Percentiles rank a stretch among this genome's conserved stretches.
phyloP scores from a whole-genome alignment of 495 filamentous ascomycete genomes.

The Podospora didyma region DNA sequence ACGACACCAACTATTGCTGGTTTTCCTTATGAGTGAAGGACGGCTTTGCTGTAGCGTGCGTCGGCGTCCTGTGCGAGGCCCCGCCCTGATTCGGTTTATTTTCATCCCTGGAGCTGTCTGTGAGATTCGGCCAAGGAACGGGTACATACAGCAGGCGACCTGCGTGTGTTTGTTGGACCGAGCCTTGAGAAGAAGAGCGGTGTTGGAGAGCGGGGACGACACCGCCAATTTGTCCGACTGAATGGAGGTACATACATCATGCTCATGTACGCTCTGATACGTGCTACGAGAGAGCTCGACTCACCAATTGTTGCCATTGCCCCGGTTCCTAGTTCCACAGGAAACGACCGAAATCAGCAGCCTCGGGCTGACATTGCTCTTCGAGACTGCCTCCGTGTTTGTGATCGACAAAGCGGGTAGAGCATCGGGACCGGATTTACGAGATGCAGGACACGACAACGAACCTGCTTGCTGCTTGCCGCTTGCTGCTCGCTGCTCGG shows the following conservation, averaged over 20 bases:
- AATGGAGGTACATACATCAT: too few relatives aligned
- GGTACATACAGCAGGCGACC: neutral
- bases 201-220: too few relatives aligned
- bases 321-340: too few relatives aligned
- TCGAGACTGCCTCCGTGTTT: neutral
- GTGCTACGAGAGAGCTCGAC: too few relatives aligned
- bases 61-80: neutral
- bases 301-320: too few relatives aligned
- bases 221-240: too few relatives aligned
- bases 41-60: neutral
- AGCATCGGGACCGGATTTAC: neutral
- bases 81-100: neutral
- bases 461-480: neutral
- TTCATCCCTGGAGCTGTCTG: neutral
- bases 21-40: neutral
- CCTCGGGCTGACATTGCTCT: neutral
- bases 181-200: too few relatives aligned
- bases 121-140: neutral
- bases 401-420: neutral
- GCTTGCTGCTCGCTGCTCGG: neutral
- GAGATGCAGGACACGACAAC: neutral
- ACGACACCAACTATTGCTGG: neutral
- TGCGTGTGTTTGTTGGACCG: too few relatives aligned
- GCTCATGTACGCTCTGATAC: too few relatives aligned
- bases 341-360: too few relatives aligned